phyloP scores from a whole-genome alignment of 208 protist species.

The Trypanosoma grayi region DNA sequence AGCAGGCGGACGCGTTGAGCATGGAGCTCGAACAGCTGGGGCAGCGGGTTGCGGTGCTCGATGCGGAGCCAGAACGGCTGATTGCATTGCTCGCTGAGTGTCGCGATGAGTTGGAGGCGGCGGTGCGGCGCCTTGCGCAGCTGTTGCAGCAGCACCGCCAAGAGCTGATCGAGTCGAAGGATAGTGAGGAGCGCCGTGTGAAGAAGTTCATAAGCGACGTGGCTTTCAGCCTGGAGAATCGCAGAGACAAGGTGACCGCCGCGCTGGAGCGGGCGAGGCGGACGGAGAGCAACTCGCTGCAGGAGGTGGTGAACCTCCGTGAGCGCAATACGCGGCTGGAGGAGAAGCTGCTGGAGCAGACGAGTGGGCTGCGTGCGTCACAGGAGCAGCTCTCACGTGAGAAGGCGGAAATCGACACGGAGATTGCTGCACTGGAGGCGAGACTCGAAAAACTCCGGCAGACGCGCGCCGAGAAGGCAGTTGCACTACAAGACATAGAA shows the following conservation, averaged over 20 bases:
- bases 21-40: slow-evolving; percentile 9
- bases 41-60: slow-evolving; percentile 5
- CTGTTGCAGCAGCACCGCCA: slow-evolving; percentile 17
- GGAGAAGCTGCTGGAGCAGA: slow-evolving; percentile 17
- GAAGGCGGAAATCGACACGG: slow-evolving; percentile 16
- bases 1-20: slow-evolving; percentile 27
- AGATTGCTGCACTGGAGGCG: slow-evolving; percentile 31
- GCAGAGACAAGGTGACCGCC: slow-evolving; percentile 11
- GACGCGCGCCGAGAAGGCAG: slow-evolving; percentile 4
- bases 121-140: slow-evolving; percentile 3
- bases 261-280: slow-evolving; percentile 15
- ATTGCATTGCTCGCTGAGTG: slow-evolving; percentile 5
- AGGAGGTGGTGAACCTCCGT: background rate
- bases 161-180: slow-evolving; percentile 21
- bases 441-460: slow-evolving; percentile 9
- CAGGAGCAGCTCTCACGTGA: slow-evolving; percentile 19
- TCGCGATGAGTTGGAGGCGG: slow-evolving; percentile 12
- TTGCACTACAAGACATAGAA: slow-evolving; percentile 5
- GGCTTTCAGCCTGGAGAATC: slow-evolving; percentile 17
- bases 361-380: background rate
- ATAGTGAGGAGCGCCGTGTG: slow-evolving; percentile 23
- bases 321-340: background rate
- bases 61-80: slow-evolving; percentile 10
- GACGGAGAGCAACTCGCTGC: slow-evolving; percentile 8
- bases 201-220: slow-evolving; percentile 20